Conservation (phyloP, 805 yeast species). For the Candida insectalens region DNA sequence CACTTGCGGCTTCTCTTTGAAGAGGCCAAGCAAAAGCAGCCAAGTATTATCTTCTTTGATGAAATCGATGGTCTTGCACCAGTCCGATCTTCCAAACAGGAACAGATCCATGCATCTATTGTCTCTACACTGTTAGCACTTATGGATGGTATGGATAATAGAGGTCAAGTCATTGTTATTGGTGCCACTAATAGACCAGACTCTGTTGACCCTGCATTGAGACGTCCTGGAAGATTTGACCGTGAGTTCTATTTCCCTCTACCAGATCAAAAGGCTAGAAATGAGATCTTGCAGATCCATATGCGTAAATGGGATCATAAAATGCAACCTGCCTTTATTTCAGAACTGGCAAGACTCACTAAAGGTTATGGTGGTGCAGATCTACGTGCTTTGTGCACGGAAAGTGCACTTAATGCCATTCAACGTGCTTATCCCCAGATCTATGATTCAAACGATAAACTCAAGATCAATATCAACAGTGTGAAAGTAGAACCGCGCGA, state of each 20-base stretch:
- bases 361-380: conserved; percentile 99
- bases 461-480: conserved; percentile 58
- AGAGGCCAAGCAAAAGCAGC: conserved; percentile 94
- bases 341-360: conserved; percentile 66
- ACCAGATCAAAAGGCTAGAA: conserved; percentile 75
- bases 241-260: conserved; percentile 93
- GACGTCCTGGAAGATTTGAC: conserved; percentile 96
- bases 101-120: conserved; percentile 95
- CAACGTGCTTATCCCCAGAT: conserved; percentile 93
- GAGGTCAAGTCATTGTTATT: conserved; percentile 96
- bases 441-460: conserved; percentile 63
- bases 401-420: conserved; percentile 86
- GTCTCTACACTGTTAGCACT: conserved; percentile 90
- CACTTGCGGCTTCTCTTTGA: conserved; percentile 85
- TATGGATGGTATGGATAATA: conserved; percentile 99
- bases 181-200: conserved; percentile 99
- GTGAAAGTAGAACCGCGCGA: conserved; percentile 74
- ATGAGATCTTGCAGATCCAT: conserved; percentile 72
- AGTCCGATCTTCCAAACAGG: conserved; percentile 93
- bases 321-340: conserved; percentile 44
- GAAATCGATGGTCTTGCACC: conserved; percentile 99
- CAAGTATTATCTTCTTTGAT: conserved; percentile 91
- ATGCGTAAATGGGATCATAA: conserved; percentile 86
- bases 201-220: conserved; percentile 93
- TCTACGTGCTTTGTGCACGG: conserved; percentile 87